Evolutionary conservation across 768 basidiomycete species (phyloP).

Genomic region (Russula ochroleuca): DNA sequence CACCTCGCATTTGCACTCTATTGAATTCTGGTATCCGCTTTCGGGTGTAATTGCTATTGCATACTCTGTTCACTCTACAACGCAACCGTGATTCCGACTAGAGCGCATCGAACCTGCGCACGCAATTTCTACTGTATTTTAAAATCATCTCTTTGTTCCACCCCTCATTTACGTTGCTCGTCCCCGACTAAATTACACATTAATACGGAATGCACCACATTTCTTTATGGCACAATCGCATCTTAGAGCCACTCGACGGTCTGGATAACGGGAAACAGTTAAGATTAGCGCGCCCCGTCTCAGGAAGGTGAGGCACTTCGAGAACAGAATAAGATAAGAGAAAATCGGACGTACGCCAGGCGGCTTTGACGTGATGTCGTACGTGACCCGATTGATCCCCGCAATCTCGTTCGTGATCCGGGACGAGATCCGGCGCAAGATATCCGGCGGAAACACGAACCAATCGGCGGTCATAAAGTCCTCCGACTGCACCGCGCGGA

Average conservation of each 20-base stretch:
- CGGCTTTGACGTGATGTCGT: conserved; percentile 96
- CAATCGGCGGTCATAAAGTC: conserved; percentile 99
- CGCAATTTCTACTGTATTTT: conserved; percentile 25
- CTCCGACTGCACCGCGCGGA: conserved; percentile 94
- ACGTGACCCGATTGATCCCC: conserved; percentile 95
- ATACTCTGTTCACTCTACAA: conserved; percentile 12
- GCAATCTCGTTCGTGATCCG: conserved; percentile 96
- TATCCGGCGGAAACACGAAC: conserved; percentile 94
- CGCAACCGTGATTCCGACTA: conserved; percentile 19
- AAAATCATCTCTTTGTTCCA: conserved; percentile 2
- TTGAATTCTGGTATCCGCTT: conserved; percentile 7
- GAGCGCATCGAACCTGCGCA: conserved; percentile 23
- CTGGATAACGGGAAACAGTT: conserved; percentile 21
- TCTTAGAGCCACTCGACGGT: conserved; percentile 36
- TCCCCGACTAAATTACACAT: conserved; percentile 11
- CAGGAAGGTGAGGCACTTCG: background rate
- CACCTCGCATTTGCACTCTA: conserved; percentile 5
- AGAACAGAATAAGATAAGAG: background rate
- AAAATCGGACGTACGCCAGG: conserved; percentile 61
- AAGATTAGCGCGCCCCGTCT: background rate
- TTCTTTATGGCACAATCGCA: background rate
- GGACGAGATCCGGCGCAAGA: conserved; percentile 87
- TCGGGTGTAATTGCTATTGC: conserved; percentile 14
- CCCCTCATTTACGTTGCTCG: conserved; percentile 17
- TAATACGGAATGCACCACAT: conserved; percentile 8